These are phyloP conservation scores for Citrus mangshanensis DNA, from an alignment of 345 rosid genomes.

Conservation along the genomic window DNA sequence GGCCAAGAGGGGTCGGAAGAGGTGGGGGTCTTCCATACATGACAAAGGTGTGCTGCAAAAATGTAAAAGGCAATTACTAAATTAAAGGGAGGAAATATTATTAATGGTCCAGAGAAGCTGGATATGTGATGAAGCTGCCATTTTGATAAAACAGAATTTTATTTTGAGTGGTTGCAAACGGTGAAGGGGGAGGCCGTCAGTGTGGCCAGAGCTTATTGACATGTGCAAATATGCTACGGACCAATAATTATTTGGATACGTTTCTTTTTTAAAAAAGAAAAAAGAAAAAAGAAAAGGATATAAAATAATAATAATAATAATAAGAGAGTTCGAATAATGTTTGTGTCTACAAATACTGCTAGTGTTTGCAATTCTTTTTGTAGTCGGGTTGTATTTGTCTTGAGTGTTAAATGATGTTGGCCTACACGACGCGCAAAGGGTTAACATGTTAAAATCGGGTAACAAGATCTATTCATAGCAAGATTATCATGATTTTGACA, in stretches of 20 bases:
- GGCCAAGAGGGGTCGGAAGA: slow-evolving; percentile 31
- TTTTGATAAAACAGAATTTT: neutral
- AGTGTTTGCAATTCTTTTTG: no score
- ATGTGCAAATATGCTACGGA: neutral
- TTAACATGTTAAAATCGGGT: neutral
- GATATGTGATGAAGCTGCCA: neutral
- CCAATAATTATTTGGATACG: neutral
- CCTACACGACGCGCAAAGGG: neutral
- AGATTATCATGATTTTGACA: neutral
- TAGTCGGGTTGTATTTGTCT: neutral
- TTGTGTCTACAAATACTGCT: no score
- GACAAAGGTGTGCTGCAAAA: neutral
- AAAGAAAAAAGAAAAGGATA: no score
- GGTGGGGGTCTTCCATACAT: slow-evolving; percentile 31
- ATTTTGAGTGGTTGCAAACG: neutral
- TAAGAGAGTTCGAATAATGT: no score
- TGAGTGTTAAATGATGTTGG: neutral
- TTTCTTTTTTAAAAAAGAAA: neutral
- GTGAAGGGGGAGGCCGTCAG: neutral
- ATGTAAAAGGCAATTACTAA: no score
- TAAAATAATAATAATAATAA: neutral
- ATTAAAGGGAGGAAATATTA: neutral
- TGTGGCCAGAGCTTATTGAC: neutral
- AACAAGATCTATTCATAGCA: neutral
- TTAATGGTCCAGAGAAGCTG: neutral